Conservation (phyloP, 805 yeast species). For the Pichia heedii region DNA sequence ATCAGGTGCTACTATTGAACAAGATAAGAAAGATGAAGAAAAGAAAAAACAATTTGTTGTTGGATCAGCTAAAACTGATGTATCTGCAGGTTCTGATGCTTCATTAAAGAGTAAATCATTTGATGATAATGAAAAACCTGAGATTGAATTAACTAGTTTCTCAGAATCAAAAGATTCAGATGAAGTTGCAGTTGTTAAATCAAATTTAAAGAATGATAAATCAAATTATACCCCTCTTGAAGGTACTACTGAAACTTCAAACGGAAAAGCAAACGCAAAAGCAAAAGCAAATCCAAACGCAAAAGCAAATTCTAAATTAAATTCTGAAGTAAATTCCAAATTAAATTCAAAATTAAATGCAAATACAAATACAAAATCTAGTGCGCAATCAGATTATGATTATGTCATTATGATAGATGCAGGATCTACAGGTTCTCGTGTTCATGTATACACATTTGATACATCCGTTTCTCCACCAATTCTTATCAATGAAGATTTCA, state of each 20-base stretch:
- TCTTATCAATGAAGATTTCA: conserved; percentile 68
- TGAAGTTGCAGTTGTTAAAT: background rate
- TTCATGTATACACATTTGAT: conserved; percentile 88
- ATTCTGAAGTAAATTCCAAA: no score
- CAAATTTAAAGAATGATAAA: background rate
- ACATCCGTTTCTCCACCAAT: conserved; percentile 79
- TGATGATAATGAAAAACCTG: conserved; percentile 7
- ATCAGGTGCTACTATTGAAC: conserved; percentile 12
- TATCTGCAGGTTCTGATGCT: conserved; percentile 12
- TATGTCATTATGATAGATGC: conserved; percentile 95
- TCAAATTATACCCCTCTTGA: no score
- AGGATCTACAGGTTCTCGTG: conserved; percentile 94
- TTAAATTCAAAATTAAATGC: no score
- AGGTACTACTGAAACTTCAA: no score
- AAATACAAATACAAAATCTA: background rate
- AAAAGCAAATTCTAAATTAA: no score
- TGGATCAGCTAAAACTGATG: conserved; percentile 7
- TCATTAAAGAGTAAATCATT: conserved; percentile 10
- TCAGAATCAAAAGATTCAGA: background rate
- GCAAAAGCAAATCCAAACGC: no score
- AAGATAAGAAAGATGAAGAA: conserved; percentile 8
- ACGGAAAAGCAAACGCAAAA: no score
- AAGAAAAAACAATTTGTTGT: conserved; percentile 1
- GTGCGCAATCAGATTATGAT: conserved; percentile 29
- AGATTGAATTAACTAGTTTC: background rate